These are phyloP conservation scores for Talaromyces stipitatus DNA, from an alignment of 495 filamentous ascomycete genomes.

Conservation along the genomic window DNA sequence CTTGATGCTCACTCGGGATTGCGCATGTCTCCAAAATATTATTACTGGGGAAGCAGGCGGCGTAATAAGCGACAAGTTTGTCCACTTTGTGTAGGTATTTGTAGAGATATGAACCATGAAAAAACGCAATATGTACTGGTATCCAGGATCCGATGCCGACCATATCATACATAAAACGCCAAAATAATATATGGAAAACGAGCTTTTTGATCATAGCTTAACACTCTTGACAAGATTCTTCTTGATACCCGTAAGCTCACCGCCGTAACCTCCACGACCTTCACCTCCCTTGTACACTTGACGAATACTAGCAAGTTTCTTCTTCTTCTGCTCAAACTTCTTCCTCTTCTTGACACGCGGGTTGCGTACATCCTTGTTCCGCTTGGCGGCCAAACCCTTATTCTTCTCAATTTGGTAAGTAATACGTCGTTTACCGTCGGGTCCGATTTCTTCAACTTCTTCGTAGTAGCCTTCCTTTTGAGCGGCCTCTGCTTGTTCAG, in stretches of 20 bases:
- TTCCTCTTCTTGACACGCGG: slow-evolving; percentile 96
- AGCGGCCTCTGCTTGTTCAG: slow-evolving; percentile 44
- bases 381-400: slow-evolving; percentile 80
- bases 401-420: slow-evolving; percentile 93
- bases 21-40: not conserved
- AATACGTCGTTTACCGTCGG: slow-evolving; percentile 83
- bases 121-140: not conserved
- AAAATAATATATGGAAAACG: not conserved
- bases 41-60: not conserved
- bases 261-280: slow-evolving; percentile 77
- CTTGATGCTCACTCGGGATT: not conserved
- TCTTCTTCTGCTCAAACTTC: slow-evolving; percentile 88
- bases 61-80: not conserved
- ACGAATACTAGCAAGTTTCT: slow-evolving; percentile 82
- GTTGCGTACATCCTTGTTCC: slow-evolving; percentile 90
- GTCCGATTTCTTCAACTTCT: slow-evolving; percentile 49
- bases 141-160: not conserved
- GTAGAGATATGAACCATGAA: not conserved
- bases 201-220: slow-evolving; percentile 55
- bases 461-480: slow-evolving; percentile 50
- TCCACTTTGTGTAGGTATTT: not conserved
- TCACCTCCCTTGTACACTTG: slow-evolving; percentile 83
- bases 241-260: slow-evolving; percentile 95
- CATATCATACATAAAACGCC: not conserved
- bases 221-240: slow-evolving; percentile 84